A percentile compares a stretch with the other conserved stretches of the same genome.
Conservation (phyloP, 306 rosid genomes). For the Gillenia trifoliata region DNA sequence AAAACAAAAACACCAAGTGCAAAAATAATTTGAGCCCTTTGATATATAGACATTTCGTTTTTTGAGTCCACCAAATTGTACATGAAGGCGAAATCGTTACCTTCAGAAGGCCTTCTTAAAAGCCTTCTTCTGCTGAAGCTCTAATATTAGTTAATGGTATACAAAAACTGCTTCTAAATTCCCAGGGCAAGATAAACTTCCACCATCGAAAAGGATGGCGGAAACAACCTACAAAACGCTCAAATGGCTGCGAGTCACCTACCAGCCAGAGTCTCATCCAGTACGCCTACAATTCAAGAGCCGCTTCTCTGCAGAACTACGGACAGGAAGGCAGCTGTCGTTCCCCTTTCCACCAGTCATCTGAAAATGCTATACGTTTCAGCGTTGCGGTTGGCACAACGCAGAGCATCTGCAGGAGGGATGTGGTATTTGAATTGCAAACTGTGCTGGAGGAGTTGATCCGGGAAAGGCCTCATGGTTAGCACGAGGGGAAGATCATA, state of each 20-base stretch:
- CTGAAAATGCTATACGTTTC: conserved; percentile 21
- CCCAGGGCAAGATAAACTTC: background rate
- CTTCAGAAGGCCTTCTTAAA: conserved; percentile 20
- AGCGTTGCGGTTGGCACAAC: background rate
- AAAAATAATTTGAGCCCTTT: background rate
- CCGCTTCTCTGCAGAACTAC: conserved; percentile 14
- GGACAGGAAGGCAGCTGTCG: background rate
- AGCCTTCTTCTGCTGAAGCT: conserved; percentile 31
- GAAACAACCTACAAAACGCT: conserved; percentile 24
- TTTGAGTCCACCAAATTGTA: conserved; percentile 7
- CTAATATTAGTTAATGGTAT: conserved; percentile 16
- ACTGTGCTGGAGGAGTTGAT: conserved; percentile 24
- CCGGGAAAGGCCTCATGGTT: conserved; percentile 30
- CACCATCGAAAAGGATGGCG: conserved; percentile 10
- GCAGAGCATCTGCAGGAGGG: conserved; percentile 3
- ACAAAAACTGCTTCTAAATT: conserved; percentile 37
- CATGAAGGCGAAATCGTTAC: conserved; percentile 10
- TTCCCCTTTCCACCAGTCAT: conserved; percentile 23
- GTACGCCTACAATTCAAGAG: conserved; percentile 5
- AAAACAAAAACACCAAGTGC: background rate
- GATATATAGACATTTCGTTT: conserved; percentile 19
- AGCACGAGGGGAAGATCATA: conserved; percentile 30
- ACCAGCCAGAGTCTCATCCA: conserved; percentile 14
- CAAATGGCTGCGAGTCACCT: conserved; percentile 25
- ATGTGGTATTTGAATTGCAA: conserved; percentile 18